These are phyloP conservation scores for Botrytis elliptica DNA, from an alignment of 2,329 filamentous ascomycete species.

Conservation along the genomic window DNA sequence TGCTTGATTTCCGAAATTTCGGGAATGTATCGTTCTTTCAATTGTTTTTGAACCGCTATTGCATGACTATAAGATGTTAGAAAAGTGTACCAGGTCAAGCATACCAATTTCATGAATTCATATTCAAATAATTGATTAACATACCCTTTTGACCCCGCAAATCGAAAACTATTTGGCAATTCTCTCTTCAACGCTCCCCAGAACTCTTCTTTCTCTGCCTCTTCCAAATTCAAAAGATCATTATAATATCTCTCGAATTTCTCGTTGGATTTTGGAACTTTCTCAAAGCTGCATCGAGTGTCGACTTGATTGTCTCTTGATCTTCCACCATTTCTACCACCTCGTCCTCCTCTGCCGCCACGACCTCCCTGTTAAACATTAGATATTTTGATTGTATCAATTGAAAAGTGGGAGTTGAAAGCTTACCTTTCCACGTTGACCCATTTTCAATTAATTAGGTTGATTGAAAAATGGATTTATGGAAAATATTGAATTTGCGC, in stretches of 20 bases:
- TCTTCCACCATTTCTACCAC: constrained; percentile 31
- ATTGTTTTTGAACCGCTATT: constrained; percentile 83
- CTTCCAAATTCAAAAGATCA: constrained; percentile 68
- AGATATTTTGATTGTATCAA: constrained; percentile 10
- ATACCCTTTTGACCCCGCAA: constrained; percentile 90
- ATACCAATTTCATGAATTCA: constrained; percentile 4
- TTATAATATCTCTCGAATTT: constrained; percentile 88
- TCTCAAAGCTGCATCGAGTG: constrained; percentile 47
- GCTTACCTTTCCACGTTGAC: constrained; percentile 37
- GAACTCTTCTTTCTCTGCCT: constrained; percentile 75
- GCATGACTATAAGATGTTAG: constrained; percentile 64
- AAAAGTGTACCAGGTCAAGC: not conserved
- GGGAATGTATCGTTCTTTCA: constrained; percentile 86
- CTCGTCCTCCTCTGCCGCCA: constrained; percentile 29
- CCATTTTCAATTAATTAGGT: constrained; percentile 29
- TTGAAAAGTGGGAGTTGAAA: not conserved
- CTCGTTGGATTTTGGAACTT: constrained; percentile 76
- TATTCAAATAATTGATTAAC: constrained; percentile 26
- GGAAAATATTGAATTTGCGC: constrained; percentile 6
- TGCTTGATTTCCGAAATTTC: constrained; percentile 82
- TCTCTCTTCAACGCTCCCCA: constrained; percentile 82
- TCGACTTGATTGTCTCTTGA: constrained; percentile 41
- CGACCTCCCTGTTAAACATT: constrained; percentile 25
- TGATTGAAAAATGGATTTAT: not conserved
- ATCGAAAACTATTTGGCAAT: constrained; percentile 95